These are phyloP conservation scores for Coemansia sp. DNA, from an alignment of 192 early-diverging fungal species.

Conservation along the genomic window DNA sequence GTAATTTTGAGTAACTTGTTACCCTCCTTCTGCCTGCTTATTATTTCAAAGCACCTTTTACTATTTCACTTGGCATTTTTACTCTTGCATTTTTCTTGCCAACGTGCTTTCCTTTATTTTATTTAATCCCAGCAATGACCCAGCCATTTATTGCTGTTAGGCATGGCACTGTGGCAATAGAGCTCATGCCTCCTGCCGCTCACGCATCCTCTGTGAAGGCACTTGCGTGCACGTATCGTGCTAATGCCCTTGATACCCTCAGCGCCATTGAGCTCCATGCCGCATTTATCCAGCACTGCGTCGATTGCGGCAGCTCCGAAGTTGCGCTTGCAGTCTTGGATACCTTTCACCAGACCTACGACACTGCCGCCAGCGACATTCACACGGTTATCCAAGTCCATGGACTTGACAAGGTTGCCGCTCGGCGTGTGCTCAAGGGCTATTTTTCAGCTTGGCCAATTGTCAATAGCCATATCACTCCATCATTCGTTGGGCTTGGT, in stretches of 20 bases:
- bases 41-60: not conserved
- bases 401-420: constrained; percentile 5
- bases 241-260: not conserved
- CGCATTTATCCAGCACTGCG: constrained; percentile 12
- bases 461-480: not conserved
- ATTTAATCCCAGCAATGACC: not conserved
- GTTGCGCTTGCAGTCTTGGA: constrained; percentile 11
- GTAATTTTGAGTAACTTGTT: not conserved
- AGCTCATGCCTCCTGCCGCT: not conserved
- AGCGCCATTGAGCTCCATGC: constrained; percentile 15
- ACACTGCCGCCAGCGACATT: constrained; percentile 1
- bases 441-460: constrained; percentile 26
- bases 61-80: not conserved
- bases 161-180: not conserved
- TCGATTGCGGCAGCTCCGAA: not conserved
- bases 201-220: not conserved
- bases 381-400: constrained; percentile 16
- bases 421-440: constrained; percentile 17
- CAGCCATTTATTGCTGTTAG: constrained; percentile 3
- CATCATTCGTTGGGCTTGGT: not conserved
- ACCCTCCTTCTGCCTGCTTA: not conserved
- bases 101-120: not conserved
- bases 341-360: not conserved
- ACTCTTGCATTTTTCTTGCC: not conserved
- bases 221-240: not conserved